Evolutionary conservation across 1,284 basidiomycete genomes (phyloP), one percentile per base, ranked within the genome.

Genomic region (Ustilago sp.): DNA sequence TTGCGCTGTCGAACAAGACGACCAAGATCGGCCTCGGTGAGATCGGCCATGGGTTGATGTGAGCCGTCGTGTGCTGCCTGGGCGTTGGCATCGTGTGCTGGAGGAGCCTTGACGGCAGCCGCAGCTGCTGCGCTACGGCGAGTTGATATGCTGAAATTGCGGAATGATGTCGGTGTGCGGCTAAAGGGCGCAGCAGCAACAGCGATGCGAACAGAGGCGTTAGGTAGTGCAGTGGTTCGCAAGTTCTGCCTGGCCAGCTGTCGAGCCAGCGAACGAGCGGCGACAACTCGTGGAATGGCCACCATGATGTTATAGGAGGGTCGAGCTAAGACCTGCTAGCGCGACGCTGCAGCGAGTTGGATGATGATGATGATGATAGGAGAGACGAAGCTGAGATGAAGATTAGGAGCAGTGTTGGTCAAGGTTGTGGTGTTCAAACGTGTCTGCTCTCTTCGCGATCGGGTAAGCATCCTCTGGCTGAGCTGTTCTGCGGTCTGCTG

Each of bases 1-100:
- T 88, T 88, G 35, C 87, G 80, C 63, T 87, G 79, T 9, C 86
- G 80, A 11, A 81, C 61, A 51, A 88, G 74, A 48, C 87, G 81
- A 23, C 66, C 54, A 9, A 80, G 65, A 62, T 88, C 87, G 15
- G 69, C 73, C 8, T 78, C 70, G 31, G 77, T 80, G 47, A 83
- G 64, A 43, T 65, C 51, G 15, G 74, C 70, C 55, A 74, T 73
- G 39, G 68, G 53, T 53, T 69, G 65, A 8, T 63, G 64, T 1
- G 57, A 48, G 28, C 59, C 65, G 23, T 67, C 65, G 57, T 63
- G 58, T 45, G 66, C 68, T 2, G 58, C n/a, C 43, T 74, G 74
- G 15, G 74, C 68, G 11, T 65, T 67, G 28, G 74, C 73, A 65
- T 71, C 71, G 45, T 65, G 73, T 38, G 63, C 52, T 45, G 70